Evolutionary conservation across 208 protist genomes (phyloP).

Genomic region (Wallacemonas sp.): DNA sequence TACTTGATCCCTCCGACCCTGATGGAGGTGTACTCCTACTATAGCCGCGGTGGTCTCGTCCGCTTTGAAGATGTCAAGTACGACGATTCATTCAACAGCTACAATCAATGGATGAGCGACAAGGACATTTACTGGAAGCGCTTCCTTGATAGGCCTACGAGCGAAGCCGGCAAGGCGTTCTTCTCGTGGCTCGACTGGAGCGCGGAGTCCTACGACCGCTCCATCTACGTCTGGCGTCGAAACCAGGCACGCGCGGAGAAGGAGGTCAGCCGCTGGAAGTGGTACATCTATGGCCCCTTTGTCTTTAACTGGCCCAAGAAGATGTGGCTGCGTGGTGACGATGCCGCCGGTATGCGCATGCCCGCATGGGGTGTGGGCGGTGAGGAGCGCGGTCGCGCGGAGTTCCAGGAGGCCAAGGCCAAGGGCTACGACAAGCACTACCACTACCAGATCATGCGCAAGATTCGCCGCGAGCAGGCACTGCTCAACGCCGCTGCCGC

Average conservation of each 20-base stretch:
- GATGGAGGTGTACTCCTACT: constrained; percentile 92
- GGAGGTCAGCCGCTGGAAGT: constrained; percentile 73
- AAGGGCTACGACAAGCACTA: constrained; percentile 89
- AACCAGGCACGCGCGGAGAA: constrained; percentile 66
- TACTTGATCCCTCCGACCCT: constrained; percentile 89
- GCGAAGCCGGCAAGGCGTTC: constrained; percentile 84
- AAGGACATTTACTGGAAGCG: constrained; percentile 85
- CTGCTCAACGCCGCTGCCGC: constrained; percentile 35
- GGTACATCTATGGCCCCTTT: constrained; percentile 88
- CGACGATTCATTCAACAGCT: constrained; percentile 77
- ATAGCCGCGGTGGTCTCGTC: constrained; percentile 84
- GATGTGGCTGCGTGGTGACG: constrained; percentile 86
- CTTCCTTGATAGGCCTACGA: constrained; percentile 84
- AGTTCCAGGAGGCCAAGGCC: constrained; percentile 73
- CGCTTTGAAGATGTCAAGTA: constrained; percentile 85
- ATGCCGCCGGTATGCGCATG: constrained; percentile 64
- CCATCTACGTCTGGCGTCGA: constrained; percentile 76
- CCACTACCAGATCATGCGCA: constrained; percentile 92
- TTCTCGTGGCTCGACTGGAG: constrained; percentile 91
- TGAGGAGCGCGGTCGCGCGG: constrained; percentile 73
- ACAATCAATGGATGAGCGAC: constrained; percentile 68
- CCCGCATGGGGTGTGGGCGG: constrained; percentile 86
- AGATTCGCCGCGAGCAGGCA: constrained; percentile 87
- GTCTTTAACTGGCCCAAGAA: constrained; percentile 92
- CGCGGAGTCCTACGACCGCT: constrained; percentile 83